Conservation (phyloP, 345 rosid genomes). For the Bruguiera parviflora region DNA sequence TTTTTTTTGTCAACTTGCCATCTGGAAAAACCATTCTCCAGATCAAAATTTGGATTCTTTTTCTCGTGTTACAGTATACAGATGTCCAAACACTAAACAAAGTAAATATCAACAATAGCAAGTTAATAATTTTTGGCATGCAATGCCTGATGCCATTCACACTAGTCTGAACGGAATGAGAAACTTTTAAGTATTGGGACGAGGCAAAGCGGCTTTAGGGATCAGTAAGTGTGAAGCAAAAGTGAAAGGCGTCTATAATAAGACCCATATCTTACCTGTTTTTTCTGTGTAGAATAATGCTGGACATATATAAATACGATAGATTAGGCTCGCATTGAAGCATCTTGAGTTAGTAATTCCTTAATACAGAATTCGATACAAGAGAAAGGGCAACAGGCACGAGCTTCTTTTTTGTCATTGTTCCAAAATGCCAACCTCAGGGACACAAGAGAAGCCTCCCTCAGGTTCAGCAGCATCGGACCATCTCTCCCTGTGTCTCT, state of each 20-base stretch:
- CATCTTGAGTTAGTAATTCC: background rate
- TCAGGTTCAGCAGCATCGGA: slow-evolving; percentile 18
- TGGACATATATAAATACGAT: background rate
- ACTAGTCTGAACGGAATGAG: background rate
- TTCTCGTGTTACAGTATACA: background rate
- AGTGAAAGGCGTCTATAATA: background rate
- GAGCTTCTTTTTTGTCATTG: background rate
- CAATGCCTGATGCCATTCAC: background rate
- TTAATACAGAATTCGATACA: background rate
- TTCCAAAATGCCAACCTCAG: slow-evolving; percentile 22
- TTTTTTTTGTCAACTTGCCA: background rate
- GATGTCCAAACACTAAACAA: background rate
- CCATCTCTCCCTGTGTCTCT: background rate
- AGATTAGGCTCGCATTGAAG: background rate
- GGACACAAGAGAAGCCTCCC: slow-evolving; percentile 23
- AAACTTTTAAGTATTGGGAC: background rate
- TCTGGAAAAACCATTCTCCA: slow-evolving; percentile 7
- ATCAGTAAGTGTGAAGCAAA: background rate
- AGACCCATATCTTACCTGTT: background rate
- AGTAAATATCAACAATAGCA: background rate
- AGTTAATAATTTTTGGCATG: background rate
- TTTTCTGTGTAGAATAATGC: background rate
- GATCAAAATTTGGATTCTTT: slow-evolving; percentile 5
- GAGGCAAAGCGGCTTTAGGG: background rate
- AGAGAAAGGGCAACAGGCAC: background rate